These are phyloP conservation scores for Boletus vinaceobasis DNA, from an alignment of 768 basidiomycete species.

Conservation along the genomic window DNA sequence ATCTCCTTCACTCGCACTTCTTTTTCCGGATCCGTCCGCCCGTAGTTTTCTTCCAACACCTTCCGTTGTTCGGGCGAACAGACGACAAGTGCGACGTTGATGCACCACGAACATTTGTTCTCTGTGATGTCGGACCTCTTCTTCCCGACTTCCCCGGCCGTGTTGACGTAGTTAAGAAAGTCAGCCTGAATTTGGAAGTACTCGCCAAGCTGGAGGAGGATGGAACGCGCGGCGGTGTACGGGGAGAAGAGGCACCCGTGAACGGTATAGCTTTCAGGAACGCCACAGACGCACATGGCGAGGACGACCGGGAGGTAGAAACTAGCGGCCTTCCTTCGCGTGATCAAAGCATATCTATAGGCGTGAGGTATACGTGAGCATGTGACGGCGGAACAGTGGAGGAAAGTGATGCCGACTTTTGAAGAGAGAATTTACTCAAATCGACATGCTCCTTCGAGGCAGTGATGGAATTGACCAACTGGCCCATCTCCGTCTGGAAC, in stretches of 20 bases:
- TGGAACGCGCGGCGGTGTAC: background rate
- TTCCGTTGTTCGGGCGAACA: background rate
- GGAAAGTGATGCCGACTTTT: background rate
- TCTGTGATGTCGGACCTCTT: background rate
- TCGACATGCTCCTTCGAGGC: background rate
- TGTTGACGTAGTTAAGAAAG: background rate
- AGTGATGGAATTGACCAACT: background rate
- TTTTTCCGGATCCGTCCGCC: background rate
- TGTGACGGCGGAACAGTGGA: background rate
- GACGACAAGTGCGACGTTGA: background rate
- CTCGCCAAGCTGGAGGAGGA: conserved; percentile 1
- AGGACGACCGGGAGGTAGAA: conserved; percentile 4
- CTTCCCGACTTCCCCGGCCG: background rate
- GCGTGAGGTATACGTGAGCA: background rate
- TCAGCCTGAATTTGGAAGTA: conserved; percentile 1
- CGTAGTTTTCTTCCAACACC: conserved; percentile 1
- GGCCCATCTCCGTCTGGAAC: conserved; percentile 1
- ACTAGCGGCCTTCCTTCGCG: background rate
- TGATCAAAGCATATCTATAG: background rate
- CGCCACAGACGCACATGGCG: background rate
- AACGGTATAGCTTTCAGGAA: background rate
- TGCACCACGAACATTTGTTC: conserved; percentile 4
- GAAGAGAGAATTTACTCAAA: background rate
- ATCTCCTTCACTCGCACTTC: background rate
- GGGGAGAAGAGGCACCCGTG: background rate